A percentile compares a stretch with the other conserved stretches of the same genome.
phyloP scores from a whole-genome alignment of 352 stramenopile genomes.

The Globisporangium paroecandrum region DNA sequence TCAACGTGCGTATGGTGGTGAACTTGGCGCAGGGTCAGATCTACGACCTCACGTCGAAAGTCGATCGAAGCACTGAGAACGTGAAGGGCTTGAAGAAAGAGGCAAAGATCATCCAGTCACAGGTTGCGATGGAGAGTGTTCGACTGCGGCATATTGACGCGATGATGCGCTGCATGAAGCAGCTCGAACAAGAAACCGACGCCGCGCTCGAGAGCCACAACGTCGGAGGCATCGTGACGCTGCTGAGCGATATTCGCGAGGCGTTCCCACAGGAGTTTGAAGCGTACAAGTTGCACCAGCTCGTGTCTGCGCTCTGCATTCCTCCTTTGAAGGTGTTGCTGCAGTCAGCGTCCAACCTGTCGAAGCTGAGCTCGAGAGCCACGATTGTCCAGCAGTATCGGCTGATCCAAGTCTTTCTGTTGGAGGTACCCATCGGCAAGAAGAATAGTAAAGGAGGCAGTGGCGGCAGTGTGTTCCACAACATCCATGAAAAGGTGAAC shows the following conservation, averaged over 20 bases:
- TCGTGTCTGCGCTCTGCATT: slow-evolving; percentile 67
- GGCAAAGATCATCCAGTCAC: slow-evolving; percentile 49
- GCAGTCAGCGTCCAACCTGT: slow-evolving; percentile 30
- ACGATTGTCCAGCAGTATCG: slow-evolving; percentile 44
- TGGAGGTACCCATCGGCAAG: slow-evolving; percentile 29
- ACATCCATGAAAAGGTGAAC: slow-evolving; percentile 65
- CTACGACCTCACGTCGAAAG: slow-evolving; percentile 72
- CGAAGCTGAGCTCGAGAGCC: slow-evolving; percentile 13
- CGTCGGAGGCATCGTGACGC: slow-evolving; percentile 39
- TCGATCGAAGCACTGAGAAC: slow-evolving; percentile 42
- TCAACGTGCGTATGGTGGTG: slow-evolving; percentile 89
- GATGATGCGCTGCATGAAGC: slow-evolving; percentile 43
- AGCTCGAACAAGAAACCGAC: slow-evolving; percentile 30
- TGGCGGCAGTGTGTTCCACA: slow-evolving; percentile 36
- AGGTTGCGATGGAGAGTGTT: slow-evolving; percentile 59
- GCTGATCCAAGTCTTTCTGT: slow-evolving; percentile 57
- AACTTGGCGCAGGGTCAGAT: slow-evolving; percentile 79
- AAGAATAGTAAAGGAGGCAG: background rate
- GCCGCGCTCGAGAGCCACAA: slow-evolving; percentile 20
- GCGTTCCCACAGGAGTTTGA: slow-evolving; percentile 70
- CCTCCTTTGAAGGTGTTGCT: slow-evolving; percentile 52
- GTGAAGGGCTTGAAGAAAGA: slow-evolving; percentile 64
- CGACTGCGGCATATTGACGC: slow-evolving; percentile 44
- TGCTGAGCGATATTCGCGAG: slow-evolving; percentile 39
- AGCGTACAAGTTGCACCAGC: slow-evolving; percentile 63